These are phyloP conservation scores for Phytopythium litorale DNA, from an alignment of 352 stramenopile genomes.

Conservation along the genomic window DNA sequence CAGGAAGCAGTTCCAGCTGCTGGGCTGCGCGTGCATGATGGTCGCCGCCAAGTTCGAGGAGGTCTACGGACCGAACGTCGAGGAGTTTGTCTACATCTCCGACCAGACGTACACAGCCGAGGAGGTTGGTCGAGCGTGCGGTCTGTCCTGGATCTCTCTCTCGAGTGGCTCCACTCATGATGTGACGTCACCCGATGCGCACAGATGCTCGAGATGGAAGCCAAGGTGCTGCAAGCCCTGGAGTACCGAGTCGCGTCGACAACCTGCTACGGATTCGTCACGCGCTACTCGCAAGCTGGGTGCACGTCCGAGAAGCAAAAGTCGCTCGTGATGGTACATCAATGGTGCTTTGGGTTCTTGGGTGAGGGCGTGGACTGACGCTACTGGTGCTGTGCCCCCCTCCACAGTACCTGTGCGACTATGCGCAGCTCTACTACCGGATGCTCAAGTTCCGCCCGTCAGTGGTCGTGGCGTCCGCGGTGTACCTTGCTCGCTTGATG, in stretches of 20 bases:
- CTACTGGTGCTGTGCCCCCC: constrained; percentile 1
- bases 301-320: constrained; percentile 52
- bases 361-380: constrained; percentile 3
- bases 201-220: constrained; percentile 84
- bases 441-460: constrained; percentile 77
- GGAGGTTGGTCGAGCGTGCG: constrained; percentile 37
- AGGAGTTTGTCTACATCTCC: constrained; percentile 98
- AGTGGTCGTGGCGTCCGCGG: constrained; percentile 58
- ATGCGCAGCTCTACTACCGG: constrained; percentile 60
- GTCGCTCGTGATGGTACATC: constrained; percentile 56
- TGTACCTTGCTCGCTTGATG: constrained; percentile 73
- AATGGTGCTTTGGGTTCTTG: neutral
- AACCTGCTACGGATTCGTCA: constrained; percentile 70
- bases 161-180: neutral
- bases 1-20: constrained; percentile 92
- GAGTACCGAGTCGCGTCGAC: constrained; percentile 77
- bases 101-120: constrained; percentile 93
- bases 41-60: constrained; percentile 98
- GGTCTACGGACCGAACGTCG: constrained; percentile 91
- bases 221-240: constrained; percentile 65
- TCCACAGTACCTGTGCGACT: constrained; percentile 70
- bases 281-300: constrained; percentile 55
- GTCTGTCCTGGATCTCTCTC: neutral
- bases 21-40: constrained; percentile 95
- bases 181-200: neutral